Evolutionary conservation across 73 alveolate species (phyloP).

Genomic region (Paramecium tetraurelia): DNA sequence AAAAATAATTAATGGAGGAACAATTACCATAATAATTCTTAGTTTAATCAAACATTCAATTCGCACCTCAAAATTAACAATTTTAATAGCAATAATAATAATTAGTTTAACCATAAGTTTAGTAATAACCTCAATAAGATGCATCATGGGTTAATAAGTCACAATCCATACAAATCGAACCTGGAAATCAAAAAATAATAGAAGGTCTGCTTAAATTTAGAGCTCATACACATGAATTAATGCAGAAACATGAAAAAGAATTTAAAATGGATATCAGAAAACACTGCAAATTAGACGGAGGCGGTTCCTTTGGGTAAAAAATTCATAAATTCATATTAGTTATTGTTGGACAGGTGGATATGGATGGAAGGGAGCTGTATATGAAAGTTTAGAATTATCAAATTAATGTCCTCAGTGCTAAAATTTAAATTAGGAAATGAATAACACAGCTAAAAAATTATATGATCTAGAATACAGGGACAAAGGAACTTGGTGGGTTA

Average conservation of each 20-base stretch:
- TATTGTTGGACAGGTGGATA: conserved; percentile 48
- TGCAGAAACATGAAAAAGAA: not conserved
- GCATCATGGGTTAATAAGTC: not conserved
- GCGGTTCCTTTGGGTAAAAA: conserved; percentile 24
- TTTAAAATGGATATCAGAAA: not conserved
- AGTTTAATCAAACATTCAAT: not conserved
- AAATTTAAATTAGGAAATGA: not conserved
- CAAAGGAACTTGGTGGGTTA: conserved; percentile 48
- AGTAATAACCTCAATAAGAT: not conserved
- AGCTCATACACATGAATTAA: conserved; percentile 21
- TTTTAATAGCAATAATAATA: not conserved
- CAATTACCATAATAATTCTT: not conserved
- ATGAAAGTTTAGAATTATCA: not conserved
- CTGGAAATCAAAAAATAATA: not conserved
- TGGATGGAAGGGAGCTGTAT: conserved; percentile 39
- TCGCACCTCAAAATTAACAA: not conserved
- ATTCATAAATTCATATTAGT: not conserved
- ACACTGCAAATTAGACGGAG: conserved; percentile 30
- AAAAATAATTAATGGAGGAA: not conserved
- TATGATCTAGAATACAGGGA: conserved; percentile 28
- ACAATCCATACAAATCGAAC: not conserved
- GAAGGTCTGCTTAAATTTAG: not conserved
- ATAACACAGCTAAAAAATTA: not conserved
- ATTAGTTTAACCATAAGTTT: not conserved
- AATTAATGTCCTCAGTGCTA: not conserved